Evolutionary conservation across 768 basidiomycete genomes (phyloP), one percentile per base, ranked within the genome.

Genomic region (Lanmaoa rubissima): DNA sequence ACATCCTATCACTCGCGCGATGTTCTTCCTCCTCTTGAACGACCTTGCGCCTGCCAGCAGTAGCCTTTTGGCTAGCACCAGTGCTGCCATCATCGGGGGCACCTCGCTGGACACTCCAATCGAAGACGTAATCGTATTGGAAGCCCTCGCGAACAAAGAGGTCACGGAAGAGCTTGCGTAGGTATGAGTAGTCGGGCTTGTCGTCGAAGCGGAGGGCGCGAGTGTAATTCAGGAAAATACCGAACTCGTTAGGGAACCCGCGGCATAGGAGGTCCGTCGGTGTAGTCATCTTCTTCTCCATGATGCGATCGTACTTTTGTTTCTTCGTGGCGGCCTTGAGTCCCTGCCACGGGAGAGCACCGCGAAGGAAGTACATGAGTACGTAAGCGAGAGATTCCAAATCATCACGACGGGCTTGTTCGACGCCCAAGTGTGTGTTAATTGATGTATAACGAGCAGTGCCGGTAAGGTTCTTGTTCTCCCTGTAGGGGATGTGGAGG

Each of bases 231-330:
- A 99, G 79, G 84, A 98, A 98, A 65, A 98, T 97, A 41, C 94
- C 96, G 62, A 98, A 97, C 78, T 99, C 97, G 79, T 94, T 95
- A 59, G 97, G 96, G 84, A 97, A 98, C n/a, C 93, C 94, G 64
- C 96, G 94, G 80, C 96, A 98, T 31, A 99, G 86, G 56, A 96
- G 81, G 72, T 98, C 94, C 49, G 92, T 95, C 14, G 94, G 92
- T 0, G 94, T 97, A 38, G 97, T 98, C 94, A 99, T 98, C 86
- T 99, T 99, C 86, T 99, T 99, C 79, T 99, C 97, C 97, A 99
- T 99, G 79, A 99, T 99, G 58, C 97, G 89, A 76, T 98, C 97
- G 75, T 98, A 98, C 80, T 99, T 99, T 82, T 99, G 97, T 85
- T 99, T 99, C 92, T 99, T 99, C 57, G 97, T 99, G 40, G 96